Evolutionary conservation across 2,329 filamentous ascomycete genomes (phyloP).

Genomic region (Hypoxylon rubiginosum): DNA sequence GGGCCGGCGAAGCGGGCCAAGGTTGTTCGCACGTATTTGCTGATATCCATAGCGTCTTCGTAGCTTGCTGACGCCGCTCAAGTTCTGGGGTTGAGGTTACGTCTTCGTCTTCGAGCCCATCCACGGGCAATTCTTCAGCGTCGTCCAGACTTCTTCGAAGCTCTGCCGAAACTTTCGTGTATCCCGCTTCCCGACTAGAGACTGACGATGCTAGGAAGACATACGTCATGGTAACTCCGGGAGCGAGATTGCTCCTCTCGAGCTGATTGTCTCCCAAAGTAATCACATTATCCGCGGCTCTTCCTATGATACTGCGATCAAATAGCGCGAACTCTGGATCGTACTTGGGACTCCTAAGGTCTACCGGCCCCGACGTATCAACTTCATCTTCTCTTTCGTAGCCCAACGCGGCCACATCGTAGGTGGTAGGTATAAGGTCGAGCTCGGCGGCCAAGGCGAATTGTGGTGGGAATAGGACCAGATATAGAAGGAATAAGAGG

Average conservation of each 20-base stretch:
- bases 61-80: slow-evolving; percentile 49
- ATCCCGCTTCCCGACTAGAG: slow-evolving; percentile 55
- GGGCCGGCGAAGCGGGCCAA: slow-evolving; percentile 62
- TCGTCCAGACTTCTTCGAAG: slow-evolving; percentile 46
- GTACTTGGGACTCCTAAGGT: slow-evolving; percentile 58
- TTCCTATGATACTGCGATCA: slow-evolving; percentile 73
- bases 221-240: slow-evolving; percentile 74
- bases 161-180: slow-evolving; percentile 38
- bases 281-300: slow-evolving; percentile 65
- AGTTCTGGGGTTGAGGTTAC: slow-evolving; percentile 34
- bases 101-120: slow-evolving; percentile 42
- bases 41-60: slow-evolving; percentile 78
- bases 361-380: slow-evolving; percentile 38
- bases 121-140: slow-evolving; percentile 26
- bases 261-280: slow-evolving; percentile 76
- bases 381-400: slow-evolving; percentile 41
- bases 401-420: slow-evolving; percentile 37
- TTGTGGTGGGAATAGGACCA: slow-evolving; percentile 69
- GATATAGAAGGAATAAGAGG: slow-evolving; percentile 71
- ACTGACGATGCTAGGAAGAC: slow-evolving; percentile 71
- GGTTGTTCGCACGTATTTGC: slow-evolving; percentile 90
- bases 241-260: slow-evolving; percentile 68
- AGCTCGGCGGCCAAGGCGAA: slow-evolving; percentile 74
- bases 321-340: slow-evolving; percentile 73
- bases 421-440: slow-evolving; percentile 40